phyloP scores from a whole-genome alignment of 805 yeast genomes.

The Wickerhamiella kurtzmanii region DNA sequence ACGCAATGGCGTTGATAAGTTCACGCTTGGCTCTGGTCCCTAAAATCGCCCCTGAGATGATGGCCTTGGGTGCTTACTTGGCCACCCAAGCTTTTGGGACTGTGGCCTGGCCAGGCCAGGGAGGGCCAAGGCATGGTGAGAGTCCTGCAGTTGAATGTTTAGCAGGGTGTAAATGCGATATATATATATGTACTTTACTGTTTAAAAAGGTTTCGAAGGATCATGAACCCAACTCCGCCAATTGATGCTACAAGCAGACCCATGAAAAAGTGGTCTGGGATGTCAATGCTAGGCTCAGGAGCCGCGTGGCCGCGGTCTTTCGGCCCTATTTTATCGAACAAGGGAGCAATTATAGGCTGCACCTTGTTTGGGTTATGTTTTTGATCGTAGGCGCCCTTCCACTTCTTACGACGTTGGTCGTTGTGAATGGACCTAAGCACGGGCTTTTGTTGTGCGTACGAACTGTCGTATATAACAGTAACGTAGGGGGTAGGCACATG shows the following conservation, averaged over 20 bases:
- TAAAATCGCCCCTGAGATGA: too few relatives aligned
- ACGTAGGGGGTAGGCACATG: constrained; percentile 63
- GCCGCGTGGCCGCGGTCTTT: constrained; percentile 9
- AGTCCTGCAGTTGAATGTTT: too few relatives aligned
- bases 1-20: neutral
- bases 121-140: too few relatives aligned
- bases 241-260: constrained; percentile 14
- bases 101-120: too few relatives aligned
- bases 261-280: constrained; percentile 17
- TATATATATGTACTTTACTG: too few relatives aligned
- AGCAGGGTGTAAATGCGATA: too few relatives aligned
- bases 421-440: constrained; percentile 19
- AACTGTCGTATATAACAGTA: constrained; percentile 45
- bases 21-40: too few relatives aligned
- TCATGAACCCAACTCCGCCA: constrained; percentile 8
- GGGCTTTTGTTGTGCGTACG: constrained; percentile 17
- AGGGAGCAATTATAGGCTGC: constrained; percentile 18
- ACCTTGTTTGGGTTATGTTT: constrained; percentile 9
- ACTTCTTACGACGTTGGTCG: constrained; percentile 20
- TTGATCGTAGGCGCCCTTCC: constrained; percentile 12
- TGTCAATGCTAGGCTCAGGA: constrained; percentile 11
- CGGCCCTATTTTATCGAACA: constrained; percentile 2
- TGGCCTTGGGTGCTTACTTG: too few relatives aligned
- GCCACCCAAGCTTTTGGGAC: too few relatives aligned
- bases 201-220: neutral